Evolutionary conservation across 2,329 filamentous ascomycete genomes (phyloP).

Genomic region (Pestalotiopsis sp.): DNA sequence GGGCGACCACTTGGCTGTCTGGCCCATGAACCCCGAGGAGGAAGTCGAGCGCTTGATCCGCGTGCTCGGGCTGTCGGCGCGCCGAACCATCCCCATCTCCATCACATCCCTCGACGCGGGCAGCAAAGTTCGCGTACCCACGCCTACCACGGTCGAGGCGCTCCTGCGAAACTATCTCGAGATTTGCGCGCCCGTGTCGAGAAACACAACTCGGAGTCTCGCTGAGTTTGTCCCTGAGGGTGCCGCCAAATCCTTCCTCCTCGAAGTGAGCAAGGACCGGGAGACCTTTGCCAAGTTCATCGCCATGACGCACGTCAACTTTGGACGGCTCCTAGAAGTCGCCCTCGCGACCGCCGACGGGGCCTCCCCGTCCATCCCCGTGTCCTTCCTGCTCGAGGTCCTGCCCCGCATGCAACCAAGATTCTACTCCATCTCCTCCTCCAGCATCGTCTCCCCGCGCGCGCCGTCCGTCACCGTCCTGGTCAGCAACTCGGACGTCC

Average conservation of each 20-base stretch:
- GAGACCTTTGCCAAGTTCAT: constrained; percentile 34
- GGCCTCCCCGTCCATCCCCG: constrained; percentile 44
- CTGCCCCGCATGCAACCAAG: constrained; percentile 60
- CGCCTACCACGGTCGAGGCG: constrained; percentile 35
- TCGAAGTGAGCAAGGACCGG: constrained; percentile 33
- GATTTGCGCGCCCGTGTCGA: constrained; percentile 43
- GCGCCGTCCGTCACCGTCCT: constrained; percentile 43
- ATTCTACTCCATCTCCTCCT: constrained; percentile 62
- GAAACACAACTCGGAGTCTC: constrained; percentile 39
- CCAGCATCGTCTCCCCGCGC: constrained; percentile 43
- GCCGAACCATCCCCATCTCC: constrained; percentile 26
- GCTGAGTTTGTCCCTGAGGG: constrained; percentile 41
- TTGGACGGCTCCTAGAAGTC: constrained; percentile 38
- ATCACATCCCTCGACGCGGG: constrained; percentile 21
- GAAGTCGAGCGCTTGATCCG: constrained; percentile 35
- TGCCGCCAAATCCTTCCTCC: constrained; percentile 32
- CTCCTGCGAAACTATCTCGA: constrained; percentile 46
- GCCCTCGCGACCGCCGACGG: constrained; percentile 20
- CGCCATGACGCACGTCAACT: constrained; percentile 34
- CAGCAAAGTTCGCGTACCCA: constrained; percentile 28
- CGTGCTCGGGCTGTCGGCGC: constrained; percentile 28
- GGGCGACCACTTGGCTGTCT: constrained; percentile 43
- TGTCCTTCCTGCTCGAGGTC: constrained; percentile 57
- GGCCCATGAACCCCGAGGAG: constrained; percentile 39
- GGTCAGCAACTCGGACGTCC: constrained; percentile 32